Percentiles rank a stretch among this genome's conserved stretches.
Conservation (phyloP, 257 asterid genomes). For the Linaria vulgaris region DNA sequence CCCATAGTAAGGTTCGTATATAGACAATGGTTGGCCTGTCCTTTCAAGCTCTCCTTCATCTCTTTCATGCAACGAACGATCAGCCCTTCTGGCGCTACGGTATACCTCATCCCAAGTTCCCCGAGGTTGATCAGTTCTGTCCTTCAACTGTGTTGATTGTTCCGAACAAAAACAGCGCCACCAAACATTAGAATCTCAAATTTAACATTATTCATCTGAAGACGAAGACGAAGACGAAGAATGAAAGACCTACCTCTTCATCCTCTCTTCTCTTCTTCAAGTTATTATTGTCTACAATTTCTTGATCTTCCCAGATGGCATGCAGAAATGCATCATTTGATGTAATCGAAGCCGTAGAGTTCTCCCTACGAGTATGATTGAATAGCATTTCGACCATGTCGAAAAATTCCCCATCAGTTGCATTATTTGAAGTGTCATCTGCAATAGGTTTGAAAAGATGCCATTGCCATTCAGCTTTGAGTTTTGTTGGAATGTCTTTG, state of each 20-base stretch:
- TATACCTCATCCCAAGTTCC: conserved; percentile 94
- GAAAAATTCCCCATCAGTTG: conserved; percentile 28
- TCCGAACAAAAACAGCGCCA: conserved; percentile 14
- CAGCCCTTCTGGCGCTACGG: conserved; percentile 73
- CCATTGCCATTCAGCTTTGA: conserved; percentile 81
- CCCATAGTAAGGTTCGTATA: conserved; percentile 89
- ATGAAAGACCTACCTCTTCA: conserved; percentile 56
- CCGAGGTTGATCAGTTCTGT: conserved; percentile 78
- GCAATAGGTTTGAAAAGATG: conserved; percentile 48
- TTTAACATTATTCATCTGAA: conserved; percentile 13
- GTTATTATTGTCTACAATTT: conserved; percentile 47
- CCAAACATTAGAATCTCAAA: conserved; percentile 19
- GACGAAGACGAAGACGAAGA: conserved; percentile 19
- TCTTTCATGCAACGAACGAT: conserved; percentile 83
- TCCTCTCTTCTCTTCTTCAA: conserved; percentile 77
- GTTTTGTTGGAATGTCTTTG: conserved; percentile 46
- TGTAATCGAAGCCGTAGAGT: conserved; percentile 28
- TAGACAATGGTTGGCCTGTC: conserved; percentile 88
- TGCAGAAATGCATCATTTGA: conserved; percentile 52
- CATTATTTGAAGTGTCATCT: conserved; percentile 29
- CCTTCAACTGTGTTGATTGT: conserved; percentile 80
- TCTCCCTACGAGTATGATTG: conserved; percentile 43
- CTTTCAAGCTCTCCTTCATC: conserved; percentile 97
- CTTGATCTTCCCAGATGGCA: conserved; percentile 83
- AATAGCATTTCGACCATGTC: conserved; percentile 58